phyloP scores from a whole-genome alignment of 2,329 filamentous ascomycete species.

The Claviceps sorghi region DNA sequence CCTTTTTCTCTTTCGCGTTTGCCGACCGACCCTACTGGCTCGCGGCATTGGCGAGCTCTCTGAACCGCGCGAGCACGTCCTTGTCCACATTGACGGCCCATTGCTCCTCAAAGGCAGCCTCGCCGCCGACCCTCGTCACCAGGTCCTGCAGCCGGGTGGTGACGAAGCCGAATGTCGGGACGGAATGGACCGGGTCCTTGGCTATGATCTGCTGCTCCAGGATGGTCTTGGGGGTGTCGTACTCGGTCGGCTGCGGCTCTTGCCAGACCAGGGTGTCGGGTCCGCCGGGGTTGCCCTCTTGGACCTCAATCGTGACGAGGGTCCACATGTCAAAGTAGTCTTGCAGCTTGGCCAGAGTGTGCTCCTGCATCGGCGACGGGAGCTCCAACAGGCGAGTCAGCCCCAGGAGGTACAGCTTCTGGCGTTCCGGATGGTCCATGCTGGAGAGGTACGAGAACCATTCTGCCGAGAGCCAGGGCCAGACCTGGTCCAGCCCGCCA shows the following conservation, averaged over 20 bases:
- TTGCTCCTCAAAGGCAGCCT: conserved; percentile 49
- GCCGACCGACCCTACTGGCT: conserved; percentile 5
- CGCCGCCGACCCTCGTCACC: conserved; percentile 47
- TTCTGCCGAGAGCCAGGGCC: conserved; percentile 44
- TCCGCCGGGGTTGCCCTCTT: conserved; percentile 40
- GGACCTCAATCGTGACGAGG: conserved; percentile 49
- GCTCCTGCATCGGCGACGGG: conserved; percentile 38
- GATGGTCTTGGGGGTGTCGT: conserved; percentile 40
- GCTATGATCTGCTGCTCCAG: conserved; percentile 37
- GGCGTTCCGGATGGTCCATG: conserved; percentile 48
- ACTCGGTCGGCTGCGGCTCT: conserved; percentile 29
- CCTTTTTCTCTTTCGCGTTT: neutral
- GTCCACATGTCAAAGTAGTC: conserved; percentile 67
- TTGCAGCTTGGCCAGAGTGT: conserved; percentile 49
- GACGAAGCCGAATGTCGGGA: conserved; percentile 51
- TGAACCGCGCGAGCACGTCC: conserved; percentile 54
- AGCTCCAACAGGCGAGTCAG: conserved; percentile 59
- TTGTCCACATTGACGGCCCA: conserved; percentile 64
- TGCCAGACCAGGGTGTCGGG: conserved; percentile 38
- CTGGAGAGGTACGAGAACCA: conserved; percentile 58
- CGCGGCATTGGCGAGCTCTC: conserved; percentile 11
- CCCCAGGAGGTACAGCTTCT: conserved; percentile 60
- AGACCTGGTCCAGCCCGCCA: conserved; percentile 34
- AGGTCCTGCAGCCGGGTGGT: conserved; percentile 44
- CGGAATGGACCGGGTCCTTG: conserved; percentile 52